These are phyloP conservation scores for Pelagophyceae sp. DNA, from an alignment of 352 stramenopile genomes.

Conservation along the genomic window DNA sequence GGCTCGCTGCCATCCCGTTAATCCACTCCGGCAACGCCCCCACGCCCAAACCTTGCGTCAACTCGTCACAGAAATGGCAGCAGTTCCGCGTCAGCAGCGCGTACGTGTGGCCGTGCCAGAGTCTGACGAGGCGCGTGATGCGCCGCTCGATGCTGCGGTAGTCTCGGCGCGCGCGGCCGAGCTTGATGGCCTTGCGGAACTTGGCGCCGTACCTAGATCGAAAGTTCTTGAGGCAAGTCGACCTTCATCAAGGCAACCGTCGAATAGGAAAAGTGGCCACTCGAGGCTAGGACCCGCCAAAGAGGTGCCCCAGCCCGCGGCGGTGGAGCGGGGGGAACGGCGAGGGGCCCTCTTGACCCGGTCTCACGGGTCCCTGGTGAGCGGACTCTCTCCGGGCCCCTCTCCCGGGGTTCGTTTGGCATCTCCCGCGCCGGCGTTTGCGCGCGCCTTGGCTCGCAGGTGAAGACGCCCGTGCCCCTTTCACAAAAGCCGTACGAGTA, in stretches of 20 bases:
- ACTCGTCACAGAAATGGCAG: constrained; percentile 13
- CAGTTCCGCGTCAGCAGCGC: background rate
- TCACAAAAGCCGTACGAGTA: constrained; percentile 15
- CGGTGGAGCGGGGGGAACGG: too few relatives aligned
- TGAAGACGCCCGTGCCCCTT: constrained; percentile 5
- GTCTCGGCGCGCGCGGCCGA: background rate
- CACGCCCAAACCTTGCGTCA: background rate
- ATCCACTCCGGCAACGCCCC: background rate
- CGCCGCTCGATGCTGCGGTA: background rate
- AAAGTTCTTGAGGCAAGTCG: too few relatives aligned
- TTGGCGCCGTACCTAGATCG: background rate
- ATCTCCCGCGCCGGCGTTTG: too few relatives aligned
- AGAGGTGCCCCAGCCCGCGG: too few relatives aligned
- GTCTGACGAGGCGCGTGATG: background rate
- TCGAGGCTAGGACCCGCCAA: too few relatives aligned
- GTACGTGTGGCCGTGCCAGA: constrained; percentile 2
- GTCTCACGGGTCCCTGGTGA: too few relatives aligned
- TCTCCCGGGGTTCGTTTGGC: too few relatives aligned
- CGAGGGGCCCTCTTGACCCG: too few relatives aligned
- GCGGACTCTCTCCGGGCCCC: too few relatives aligned
- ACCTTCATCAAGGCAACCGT: too few relatives aligned
- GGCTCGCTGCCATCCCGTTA: background rate
- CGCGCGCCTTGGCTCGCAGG: background rate
- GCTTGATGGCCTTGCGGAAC: background rate
- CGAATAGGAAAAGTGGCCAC: too few relatives aligned